These are phyloP conservation scores for Nannochloris sp. DNA, from an alignment of 139 green algal genomes.

Conservation along the genomic window DNA sequence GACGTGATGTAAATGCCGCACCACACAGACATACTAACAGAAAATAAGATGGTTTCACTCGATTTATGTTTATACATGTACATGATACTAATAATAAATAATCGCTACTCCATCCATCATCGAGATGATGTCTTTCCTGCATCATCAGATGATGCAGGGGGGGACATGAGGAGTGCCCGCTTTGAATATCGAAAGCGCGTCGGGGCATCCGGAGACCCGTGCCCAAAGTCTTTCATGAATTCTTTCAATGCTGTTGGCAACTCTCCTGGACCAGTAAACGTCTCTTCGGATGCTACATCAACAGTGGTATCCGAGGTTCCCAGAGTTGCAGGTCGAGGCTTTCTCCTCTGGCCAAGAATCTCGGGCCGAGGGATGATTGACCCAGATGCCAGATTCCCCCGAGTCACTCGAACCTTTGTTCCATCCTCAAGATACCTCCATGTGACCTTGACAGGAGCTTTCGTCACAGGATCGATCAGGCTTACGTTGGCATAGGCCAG, in stretches of 20 bases:
- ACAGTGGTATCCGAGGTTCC: constrained; percentile 20
- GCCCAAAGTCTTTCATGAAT: constrained; percentile 4
- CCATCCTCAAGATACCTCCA: constrained; percentile 60
- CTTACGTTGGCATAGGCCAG: constrained; percentile 73
- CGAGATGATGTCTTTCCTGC: too few relatives aligned
- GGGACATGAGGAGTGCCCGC: background rate
- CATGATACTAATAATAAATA: too few relatives aligned
- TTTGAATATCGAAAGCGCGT: background rate
- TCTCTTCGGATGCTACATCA: constrained; percentile 4
- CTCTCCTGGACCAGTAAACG: constrained; percentile 19
- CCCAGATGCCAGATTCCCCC: constrained; percentile 37
- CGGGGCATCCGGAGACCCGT: background rate
- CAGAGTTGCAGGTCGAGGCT: constrained; percentile 10
- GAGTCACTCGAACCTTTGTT: constrained; percentile 53
- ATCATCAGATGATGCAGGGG: background rate
- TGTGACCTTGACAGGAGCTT: constrained; percentile 36
- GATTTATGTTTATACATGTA: too few relatives aligned
- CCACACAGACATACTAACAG: too few relatives aligned
- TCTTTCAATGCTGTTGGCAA: constrained; percentile 25
- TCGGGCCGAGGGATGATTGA: constrained; percentile 51
- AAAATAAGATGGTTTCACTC: too few relatives aligned
- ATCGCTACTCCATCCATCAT: too few relatives aligned
- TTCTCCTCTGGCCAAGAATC: constrained; percentile 32
- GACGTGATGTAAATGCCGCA: too few relatives aligned
- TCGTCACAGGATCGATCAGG: constrained; percentile 62